These are phyloP conservation scores for Ichthyophthirius multifiliis DNA, from an alignment of 169 alveolate species.

Conservation along the genomic window DNA sequence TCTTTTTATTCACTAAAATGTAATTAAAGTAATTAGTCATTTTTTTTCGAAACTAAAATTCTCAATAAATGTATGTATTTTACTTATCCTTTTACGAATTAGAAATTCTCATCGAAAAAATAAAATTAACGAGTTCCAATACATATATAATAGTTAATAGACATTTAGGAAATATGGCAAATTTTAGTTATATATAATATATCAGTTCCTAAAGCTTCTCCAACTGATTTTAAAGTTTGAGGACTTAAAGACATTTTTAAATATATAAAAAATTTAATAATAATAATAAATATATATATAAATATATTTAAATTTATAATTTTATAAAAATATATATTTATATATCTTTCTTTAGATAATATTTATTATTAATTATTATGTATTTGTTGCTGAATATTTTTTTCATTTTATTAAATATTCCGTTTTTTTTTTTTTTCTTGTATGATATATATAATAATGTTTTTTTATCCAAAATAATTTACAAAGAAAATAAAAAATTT, in stretches of 20 bases:
- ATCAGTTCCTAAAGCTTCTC: background rate
- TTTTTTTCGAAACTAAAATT: background rate
- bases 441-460: no score
- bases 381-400: no score
- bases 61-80: background rate
- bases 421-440: no score
- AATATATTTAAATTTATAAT: no score
- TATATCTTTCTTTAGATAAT: no score
- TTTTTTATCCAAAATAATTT: no score
- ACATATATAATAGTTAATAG: background rate
- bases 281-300: no score
- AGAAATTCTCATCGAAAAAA: background rate
- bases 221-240: background rate
- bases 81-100: background rate
- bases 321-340: no score
- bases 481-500: no score
- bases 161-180: background rate
- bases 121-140: background rate
- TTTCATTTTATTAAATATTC: no score
- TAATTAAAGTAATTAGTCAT: background rate
- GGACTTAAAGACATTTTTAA: background rate
- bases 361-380: no score
- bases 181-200: background rate
- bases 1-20: background rate
- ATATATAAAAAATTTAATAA: background rate